Percentiles rank a stretch among this genome's conserved stretches.
Conservation (phyloP, 2,329 filamentous ascomycete species). For the Botrytis paeoniae region DNA sequence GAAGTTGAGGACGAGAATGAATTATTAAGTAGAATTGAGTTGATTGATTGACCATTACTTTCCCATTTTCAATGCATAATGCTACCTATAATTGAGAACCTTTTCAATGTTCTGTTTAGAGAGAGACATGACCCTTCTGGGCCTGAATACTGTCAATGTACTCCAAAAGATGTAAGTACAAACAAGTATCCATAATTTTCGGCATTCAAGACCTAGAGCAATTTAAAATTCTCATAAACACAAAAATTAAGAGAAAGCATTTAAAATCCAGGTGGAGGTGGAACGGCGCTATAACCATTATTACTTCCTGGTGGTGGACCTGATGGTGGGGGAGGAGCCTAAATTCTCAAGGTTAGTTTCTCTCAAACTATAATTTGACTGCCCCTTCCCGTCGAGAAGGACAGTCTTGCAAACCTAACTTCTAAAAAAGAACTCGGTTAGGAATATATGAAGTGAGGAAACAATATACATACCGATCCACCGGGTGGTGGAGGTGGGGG, state of each 20-base stretch:
- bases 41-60: slow-evolving; percentile 30
- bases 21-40: slow-evolving; percentile 35
- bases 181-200: slow-evolving; percentile 14
- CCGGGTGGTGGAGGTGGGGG: slow-evolving; percentile 62
- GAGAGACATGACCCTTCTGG: neutral
- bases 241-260: neutral
- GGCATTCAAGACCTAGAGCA: neutral
- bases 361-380: slow-evolving; percentile 6
- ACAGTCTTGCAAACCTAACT: slow-evolving; percentile 2
- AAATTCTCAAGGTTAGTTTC: slow-evolving; percentile 31
- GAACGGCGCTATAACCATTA: slow-evolving; percentile 59
- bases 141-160: neutral
- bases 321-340: slow-evolving; percentile 55
- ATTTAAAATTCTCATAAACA: neutral
- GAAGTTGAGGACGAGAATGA: slow-evolving; percentile 34
- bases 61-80: slow-evolving; percentile 1
- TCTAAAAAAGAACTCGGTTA: slow-evolving; percentile 3
- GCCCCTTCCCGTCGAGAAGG: neutral
- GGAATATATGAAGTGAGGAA: slow-evolving; percentile 3
- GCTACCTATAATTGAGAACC: neutral
- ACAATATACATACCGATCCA: slow-evolving; percentile 36
- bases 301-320: slow-evolving; percentile 50
- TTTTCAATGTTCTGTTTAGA: neutral
- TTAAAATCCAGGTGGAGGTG: slow-evolving; percentile 50
- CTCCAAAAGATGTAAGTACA: neutral